Evolutionary conservation across 148 eudicot species (phyloP), one percentile per base, ranked within the genome.

Genomic region (Agrostemma githago): DNA sequence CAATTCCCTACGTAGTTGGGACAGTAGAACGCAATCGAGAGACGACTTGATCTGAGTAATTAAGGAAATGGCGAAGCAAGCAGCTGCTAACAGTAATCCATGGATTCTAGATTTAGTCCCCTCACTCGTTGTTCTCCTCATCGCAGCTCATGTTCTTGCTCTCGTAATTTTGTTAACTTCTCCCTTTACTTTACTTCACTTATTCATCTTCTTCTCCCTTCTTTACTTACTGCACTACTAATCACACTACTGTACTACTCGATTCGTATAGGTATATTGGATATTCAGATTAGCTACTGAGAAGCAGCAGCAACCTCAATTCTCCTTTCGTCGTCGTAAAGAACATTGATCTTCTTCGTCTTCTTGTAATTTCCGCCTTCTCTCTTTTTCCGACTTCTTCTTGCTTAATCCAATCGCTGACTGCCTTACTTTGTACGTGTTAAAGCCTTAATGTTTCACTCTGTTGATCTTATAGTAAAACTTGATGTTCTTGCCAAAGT

Each of bases 221-320:
- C 5, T 9, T 26, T 11, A 26, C 0, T 38, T 42, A 34, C 15
- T 8, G 6, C 20, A 39, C 11, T 43, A 1, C 43, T 64, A 67
- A 57, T 60, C 5, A 3, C 11, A 3, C 26, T 12, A 40, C 0
- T 19, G 7, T 12, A 40, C 0, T 19, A n/a, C 4, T 42, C 19
- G 1, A 8, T 38, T 16, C 26, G 46, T 8, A 51, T 46, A 89
- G 90, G 84, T 82, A 0, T 89, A 89, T 70, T 89, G 93, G 93
- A 89, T 89, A 53, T 89, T 87, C 83, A 82, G 84, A 84, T 58
- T 89, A 78, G 90, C 93, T 26, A 87, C 89, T 44, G 89, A 87
- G 79, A 87, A 84, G 77, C 90, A 74, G 39, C 72, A 74, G n/a
- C 77, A 67, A 57, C 62, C 70, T 58, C 42, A 54, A 6, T 72